Evolutionary conservation across 2,329 filamentous ascomycete genomes (phyloP).

Genomic region (Didymella glomerata): DNA sequence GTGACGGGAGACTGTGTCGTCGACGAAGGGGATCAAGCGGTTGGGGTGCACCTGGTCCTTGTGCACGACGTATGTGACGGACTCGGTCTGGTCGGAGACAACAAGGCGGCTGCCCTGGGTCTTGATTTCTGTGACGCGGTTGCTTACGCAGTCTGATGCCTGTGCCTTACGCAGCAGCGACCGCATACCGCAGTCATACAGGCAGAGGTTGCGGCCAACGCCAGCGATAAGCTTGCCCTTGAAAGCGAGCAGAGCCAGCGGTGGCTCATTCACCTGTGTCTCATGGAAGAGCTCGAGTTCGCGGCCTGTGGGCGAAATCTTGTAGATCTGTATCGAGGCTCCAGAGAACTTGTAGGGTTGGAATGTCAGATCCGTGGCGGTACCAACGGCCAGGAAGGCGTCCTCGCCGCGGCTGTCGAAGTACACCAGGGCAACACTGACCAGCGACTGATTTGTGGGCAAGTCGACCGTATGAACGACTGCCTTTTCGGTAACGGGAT

Average conservation of each 20-base stretch:
- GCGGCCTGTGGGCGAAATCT: constrained; percentile 85
- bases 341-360: constrained; percentile 74
- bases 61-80: constrained; percentile 90
- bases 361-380: constrained; percentile 86
- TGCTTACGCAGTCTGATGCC: constrained; percentile 73
- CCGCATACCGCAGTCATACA: constrained; percentile 93
- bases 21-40: constrained; percentile 88
- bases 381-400: constrained; percentile 90
- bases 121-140: constrained; percentile 86
- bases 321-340: constrained; percentile 92
- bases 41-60: constrained; percentile 81
- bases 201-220: constrained; percentile 79
- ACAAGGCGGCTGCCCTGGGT: constrained; percentile 91
- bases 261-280: constrained; percentile 88
- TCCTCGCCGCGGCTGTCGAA: constrained; percentile 87
- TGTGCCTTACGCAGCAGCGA: constrained; percentile 93
- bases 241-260: constrained; percentile 89
- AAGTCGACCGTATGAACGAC: constrained; percentile 83
- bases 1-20: constrained; percentile 90
- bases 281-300: constrained; percentile 96
- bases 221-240: constrained; percentile 90
- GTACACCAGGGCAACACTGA: constrained; percentile 82
- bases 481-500: constrained; percentile 74
- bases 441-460: constrained; percentile 88
- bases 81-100: constrained; percentile 91